Evolutionary conservation across 1,284 basidiomycete species (phyloP).

Genomic region (Moesziomyces parantarcticus): DNA sequence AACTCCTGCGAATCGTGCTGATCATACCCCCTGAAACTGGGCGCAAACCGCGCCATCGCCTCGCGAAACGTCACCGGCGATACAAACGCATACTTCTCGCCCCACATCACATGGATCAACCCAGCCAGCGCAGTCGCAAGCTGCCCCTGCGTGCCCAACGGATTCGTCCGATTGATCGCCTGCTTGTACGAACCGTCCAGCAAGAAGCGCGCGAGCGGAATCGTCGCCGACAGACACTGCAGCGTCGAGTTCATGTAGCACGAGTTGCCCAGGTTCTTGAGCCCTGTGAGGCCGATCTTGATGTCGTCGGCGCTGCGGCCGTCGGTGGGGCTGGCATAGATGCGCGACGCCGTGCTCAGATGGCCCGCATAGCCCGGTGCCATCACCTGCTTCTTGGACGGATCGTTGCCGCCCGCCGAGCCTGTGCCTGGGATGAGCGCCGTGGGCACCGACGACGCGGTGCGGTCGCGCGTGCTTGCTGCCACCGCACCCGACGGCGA

Average conservation of each 20-base stretch:
- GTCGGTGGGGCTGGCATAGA: conserved; percentile 35
- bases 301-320: conserved; percentile 46
- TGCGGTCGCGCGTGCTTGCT: conserved; percentile 13
- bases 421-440: conserved; percentile 25
- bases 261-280: conserved; percentile 67
- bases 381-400: conserved; percentile 43
- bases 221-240: conserved; percentile 65
- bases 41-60: conserved; percentile 68
- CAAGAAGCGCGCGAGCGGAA: conserved; percentile 62
- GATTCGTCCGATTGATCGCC: conserved; percentile 88
- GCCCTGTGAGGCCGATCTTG: conserved; percentile 63
- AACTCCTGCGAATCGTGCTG: conserved; percentile 63
- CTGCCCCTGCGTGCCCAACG: conserved; percentile 86
- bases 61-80: conserved; percentile 88
- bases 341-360: conserved; percentile 26
- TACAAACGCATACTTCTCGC: conserved; percentile 83
- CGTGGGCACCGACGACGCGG: conserved; percentile 6
- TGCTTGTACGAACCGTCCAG: conserved; percentile 79
- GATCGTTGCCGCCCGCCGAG: conserved; percentile 37
- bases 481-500: conserved; percentile 18
- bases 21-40: conserved; percentile 59
- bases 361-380: conserved; percentile 44
- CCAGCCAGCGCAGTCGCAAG: conserved; percentile 85
- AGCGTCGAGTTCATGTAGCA: conserved; percentile 68
- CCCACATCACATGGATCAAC: conserved; percentile 87